phyloP scores from a whole-genome alignment of 2,329 filamentous ascomycete species.

The Coleophoma cylindrospora region DNA sequence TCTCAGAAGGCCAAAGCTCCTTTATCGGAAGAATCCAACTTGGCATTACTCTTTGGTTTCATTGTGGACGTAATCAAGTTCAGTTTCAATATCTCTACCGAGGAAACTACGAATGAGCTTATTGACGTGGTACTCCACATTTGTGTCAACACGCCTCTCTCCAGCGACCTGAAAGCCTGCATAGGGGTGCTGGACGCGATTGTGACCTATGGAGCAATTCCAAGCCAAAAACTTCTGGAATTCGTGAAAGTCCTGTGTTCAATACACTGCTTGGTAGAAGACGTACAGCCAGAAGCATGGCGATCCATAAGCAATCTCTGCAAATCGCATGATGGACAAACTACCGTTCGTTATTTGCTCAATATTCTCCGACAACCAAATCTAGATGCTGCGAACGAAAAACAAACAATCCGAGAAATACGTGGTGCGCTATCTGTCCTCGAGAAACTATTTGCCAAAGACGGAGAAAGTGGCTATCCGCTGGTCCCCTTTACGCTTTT shows the following conservation, averaged over 20 bases:
- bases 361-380: conserved; percentile 51
- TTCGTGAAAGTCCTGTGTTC: conserved; percentile 69
- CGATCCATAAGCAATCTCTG: conserved; percentile 65
- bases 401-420: conserved; percentile 49
- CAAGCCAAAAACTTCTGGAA: conserved; percentile 53
- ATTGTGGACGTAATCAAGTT: conserved; percentile 69
- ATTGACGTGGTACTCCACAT: conserved; percentile 61
- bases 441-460: conserved; percentile 56
- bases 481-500: conserved; percentile 52
- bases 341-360: conserved; percentile 60
- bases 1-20: conserved; percentile 32
- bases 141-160: conserved; percentile 60
- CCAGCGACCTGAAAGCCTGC: conserved; percentile 61
- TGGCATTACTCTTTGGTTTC: conserved; percentile 60
- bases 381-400: conserved; percentile 39
- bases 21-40: conserved; percentile 52
- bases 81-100: conserved; percentile 64
- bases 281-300: conserved; percentile 61
- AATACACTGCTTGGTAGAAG: conserved; percentile 61
- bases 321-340: conserved; percentile 68
- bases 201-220: conserved; percentile 68
- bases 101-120: conserved; percentile 54
- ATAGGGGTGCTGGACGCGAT: conserved; percentile 66
- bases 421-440: conserved; percentile 59
- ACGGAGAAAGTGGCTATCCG: conserved; percentile 54